These are phyloP conservation scores for Russula ochroleuca DNA, from an alignment of 768 basidiomycete genomes.

Conservation along the genomic window DNA sequence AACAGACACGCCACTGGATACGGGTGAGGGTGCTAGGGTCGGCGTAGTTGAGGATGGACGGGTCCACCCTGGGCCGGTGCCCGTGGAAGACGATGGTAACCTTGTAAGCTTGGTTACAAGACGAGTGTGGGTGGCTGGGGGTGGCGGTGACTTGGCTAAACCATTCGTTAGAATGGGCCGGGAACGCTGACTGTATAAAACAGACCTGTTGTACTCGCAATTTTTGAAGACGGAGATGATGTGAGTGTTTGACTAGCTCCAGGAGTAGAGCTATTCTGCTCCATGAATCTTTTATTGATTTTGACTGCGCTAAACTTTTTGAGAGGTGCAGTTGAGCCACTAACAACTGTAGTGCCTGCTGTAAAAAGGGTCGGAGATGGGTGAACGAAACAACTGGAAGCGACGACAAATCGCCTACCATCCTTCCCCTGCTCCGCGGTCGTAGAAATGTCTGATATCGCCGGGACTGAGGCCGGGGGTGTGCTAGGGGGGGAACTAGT, in stretches of 20 bases:
- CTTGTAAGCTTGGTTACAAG: slow-evolving; percentile 87
- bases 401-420: slow-evolving; percentile 7
- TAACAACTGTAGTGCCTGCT: slow-evolving; percentile 23
- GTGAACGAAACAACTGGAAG: slow-evolving; percentile 8
- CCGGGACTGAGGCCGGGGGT: slow-evolving; percentile 8
- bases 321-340: slow-evolving; percentile 44
- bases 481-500: slow-evolving; percentile 15
- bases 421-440: slow-evolving; percentile 21
- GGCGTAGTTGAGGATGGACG: slow-evolving; percentile 72
- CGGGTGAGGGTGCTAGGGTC: slow-evolving; percentile 49
- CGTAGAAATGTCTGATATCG: slow-evolving; percentile 18
- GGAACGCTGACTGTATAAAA: background rate
- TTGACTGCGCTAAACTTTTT: slow-evolving; percentile 90
- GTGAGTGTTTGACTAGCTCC: slow-evolving; percentile 44
- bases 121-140: slow-evolving; percentile 61
- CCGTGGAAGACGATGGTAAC: slow-evolving; percentile 50
- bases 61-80: slow-evolving; percentile 69
- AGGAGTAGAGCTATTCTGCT: slow-evolving; percentile 72
- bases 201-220: slow-evolving; percentile 53
- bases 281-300: slow-evolving; percentile 95
- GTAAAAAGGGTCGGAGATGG: background rate
- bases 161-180: slow-evolving; percentile 8
- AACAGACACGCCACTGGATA: slow-evolving; percentile 39
- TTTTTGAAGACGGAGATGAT: slow-evolving; percentile 44
- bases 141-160: slow-evolving; percentile 55